Base-by-base conservation (phyloP, 1,284 basidiomycete species). In the Bjerkandera adusta region DNA sequence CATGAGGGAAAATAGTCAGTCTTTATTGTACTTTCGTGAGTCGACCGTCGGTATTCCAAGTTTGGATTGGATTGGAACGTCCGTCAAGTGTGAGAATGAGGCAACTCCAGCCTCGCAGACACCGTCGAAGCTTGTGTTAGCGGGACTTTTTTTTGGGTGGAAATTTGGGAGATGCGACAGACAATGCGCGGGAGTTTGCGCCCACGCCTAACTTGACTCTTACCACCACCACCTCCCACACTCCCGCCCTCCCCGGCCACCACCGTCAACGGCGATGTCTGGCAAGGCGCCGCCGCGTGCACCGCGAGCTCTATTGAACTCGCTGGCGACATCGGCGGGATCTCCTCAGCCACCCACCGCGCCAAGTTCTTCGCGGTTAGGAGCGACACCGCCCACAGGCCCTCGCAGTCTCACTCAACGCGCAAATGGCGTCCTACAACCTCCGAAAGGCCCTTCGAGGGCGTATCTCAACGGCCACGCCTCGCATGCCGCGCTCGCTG, bases 211-310 rank as follows among this genome's bases (percentile, higher is more conserved):
- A n/a, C 49, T 46, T 46, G 44, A 15, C 47, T 49, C 47, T 46
- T 49, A 26, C 41, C 43, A 46, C 47, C 47, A 49, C 46, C 50
- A 49, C 49, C 29, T 30, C 49, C 36, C 24, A 36, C 47, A 45
- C 43, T 29, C 46, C 47, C 46, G 37, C 38, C 45, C 40, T 30
- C 21, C 32, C 38, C 29, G 26, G 37, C 10, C 47, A 12, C 44
- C 50, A 53, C 48, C 53, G 34, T 47, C 37, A 15, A 46, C 48
- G 58, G 51, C 53, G 51, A 68, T 88, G 85, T 85, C 85, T 63
- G 83, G 85, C 58, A 87, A 83, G 70, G 80, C 76, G 43, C 85
- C 85, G 57, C 85, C 85, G 54, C 77, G 72, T 57, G 85, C 84
- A 49, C 85, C 85, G 43, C 69, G 85, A 52, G 85, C 85, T 36